Conservation (phyloP, 1,284 basidiomycete genomes). For the Cutaneotrichosporon mucoides region DNA sequence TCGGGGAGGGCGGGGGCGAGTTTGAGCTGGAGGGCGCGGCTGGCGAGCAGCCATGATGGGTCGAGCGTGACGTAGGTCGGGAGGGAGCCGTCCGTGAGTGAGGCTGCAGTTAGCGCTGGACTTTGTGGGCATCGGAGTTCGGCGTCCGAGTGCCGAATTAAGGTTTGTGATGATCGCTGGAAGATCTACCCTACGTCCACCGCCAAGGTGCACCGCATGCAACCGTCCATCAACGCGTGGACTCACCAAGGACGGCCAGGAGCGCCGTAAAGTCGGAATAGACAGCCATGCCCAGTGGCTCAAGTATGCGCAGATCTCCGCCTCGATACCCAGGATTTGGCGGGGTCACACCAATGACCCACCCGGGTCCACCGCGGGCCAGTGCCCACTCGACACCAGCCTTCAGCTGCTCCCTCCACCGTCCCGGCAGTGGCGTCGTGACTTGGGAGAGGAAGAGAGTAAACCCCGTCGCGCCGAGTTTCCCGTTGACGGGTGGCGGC, state of each 20-base stretch:
- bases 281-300: constrained; percentile 6
- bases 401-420: constrained; percentile 7
- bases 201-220: too few relatives aligned
- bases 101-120: background rate
- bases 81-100: background rate
- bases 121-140: too few relatives aligned
- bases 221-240: too few relatives aligned
- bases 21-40: constrained; percentile 9
- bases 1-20: constrained; percentile 3
- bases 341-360: constrained; percentile 5
- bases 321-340: constrained; percentile 3
- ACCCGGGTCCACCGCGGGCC: constrained; percentile 6
- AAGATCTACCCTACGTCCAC: too few relatives aligned
- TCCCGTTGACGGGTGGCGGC: background rate
- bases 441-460: constrained; percentile 5
- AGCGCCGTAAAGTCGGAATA: constrained; percentile 10
- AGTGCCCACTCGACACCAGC: constrained; percentile 7
- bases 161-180: too few relatives aligned
- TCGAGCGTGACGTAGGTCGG: constrained; percentile 5
- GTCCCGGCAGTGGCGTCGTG: background rate
- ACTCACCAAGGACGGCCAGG: background rate
- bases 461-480: constrained; percentile 6
- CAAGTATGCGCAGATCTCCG: background rate
- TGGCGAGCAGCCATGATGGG: constrained; percentile 6
- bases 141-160: too few relatives aligned